Evolutionary conservation across 2,329 filamentous ascomycete species (phyloP).

Genomic region (Fusarium scirpi): DNA sequence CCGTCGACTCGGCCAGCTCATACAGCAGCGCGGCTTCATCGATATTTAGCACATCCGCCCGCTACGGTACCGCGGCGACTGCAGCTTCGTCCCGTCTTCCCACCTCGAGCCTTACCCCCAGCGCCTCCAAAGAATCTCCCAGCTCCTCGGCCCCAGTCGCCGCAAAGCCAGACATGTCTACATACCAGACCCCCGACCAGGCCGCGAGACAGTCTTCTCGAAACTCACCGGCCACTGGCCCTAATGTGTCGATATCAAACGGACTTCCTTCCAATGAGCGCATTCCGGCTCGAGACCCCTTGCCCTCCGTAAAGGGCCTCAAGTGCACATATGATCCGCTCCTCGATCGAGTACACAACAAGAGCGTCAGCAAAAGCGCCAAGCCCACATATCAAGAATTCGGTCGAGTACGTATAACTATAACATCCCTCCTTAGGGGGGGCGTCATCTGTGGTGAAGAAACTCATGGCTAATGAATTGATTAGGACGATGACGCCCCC

Average conservation of each 20-base stretch:
- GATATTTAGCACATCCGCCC: constrained; percentile 69
- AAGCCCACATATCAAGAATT: constrained; percentile 74
- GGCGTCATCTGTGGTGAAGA: constrained; percentile 69
- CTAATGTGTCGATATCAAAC: constrained; percentile 53
- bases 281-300: constrained; percentile 68
- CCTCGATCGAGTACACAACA: constrained; percentile 63
- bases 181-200: constrained; percentile 60
- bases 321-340: constrained; percentile 73
- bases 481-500: constrained; percentile 82
- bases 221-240: constrained; percentile 46
- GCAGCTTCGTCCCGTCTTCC: constrained; percentile 56
- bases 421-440: constrained; percentile 61
- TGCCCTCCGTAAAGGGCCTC: constrained; percentile 65
- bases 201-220: constrained; percentile 46
- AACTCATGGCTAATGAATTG: constrained; percentile 69
- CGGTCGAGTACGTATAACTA: constrained; percentile 72
- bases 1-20: constrained; percentile 78
- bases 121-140: constrained; percentile 66
- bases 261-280: constrained; percentile 54
- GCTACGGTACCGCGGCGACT: constrained; percentile 54
- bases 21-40: constrained; percentile 78
- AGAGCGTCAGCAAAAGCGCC: constrained; percentile 65
- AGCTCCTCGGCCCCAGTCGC: constrained; percentile 61
- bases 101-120: constrained; percentile 62
- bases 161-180: constrained; percentile 67